Conservation (phyloP, 345 rosid genomes). For the Citrus maxima region DNA sequence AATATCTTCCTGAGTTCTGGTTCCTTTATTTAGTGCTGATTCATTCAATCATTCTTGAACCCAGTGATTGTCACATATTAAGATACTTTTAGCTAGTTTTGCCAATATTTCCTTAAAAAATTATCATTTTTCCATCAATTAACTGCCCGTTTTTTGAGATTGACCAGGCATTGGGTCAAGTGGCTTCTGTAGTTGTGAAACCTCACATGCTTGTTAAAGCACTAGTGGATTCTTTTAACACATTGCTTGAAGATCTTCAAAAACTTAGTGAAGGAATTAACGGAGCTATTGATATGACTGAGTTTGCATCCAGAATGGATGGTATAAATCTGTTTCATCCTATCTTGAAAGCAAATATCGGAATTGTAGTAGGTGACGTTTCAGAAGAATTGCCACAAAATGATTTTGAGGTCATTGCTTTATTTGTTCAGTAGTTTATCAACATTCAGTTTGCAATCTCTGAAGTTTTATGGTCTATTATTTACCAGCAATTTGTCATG, state of each 20-base stretch:
- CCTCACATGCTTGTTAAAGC: slow-evolving; percentile 58
- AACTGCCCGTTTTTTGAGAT: slow-evolving; percentile 25
- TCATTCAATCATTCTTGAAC: not conserved
- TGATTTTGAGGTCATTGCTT: slow-evolving; percentile 74
- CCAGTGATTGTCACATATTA: not conserved
- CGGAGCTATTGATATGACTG: slow-evolving; percentile 50
- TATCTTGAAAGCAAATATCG: slow-evolving; percentile 34
- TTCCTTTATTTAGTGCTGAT: not conserved
- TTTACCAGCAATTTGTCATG: slow-evolving; percentile 16
- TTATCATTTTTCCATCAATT: slow-evolving; percentile 10
- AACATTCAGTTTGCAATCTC: slow-evolving; percentile 9
- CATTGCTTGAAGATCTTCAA: slow-evolving; percentile 59
- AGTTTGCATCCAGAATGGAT: slow-evolving; percentile 47
- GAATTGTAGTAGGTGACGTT: slow-evolving; percentile 31
- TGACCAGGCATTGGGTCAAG: slow-evolving; percentile 48
- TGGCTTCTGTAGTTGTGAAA: slow-evolving; percentile 42
- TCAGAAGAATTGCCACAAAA: slow-evolving; percentile 61
- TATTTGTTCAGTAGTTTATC: slow-evolving; percentile 22
- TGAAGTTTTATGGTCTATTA: slow-evolving; percentile 1
- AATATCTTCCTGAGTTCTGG: not conserved
- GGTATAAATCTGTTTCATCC: slow-evolving; percentile 38
- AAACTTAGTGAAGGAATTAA: slow-evolving; percentile 60
- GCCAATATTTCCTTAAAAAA: not conserved
- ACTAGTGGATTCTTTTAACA: slow-evolving; percentile 59
- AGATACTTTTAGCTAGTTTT: slow-evolving; percentile 6